phyloP scores from a whole-genome alignment of 306 rosid species.

The Quercus ilex region DNA sequence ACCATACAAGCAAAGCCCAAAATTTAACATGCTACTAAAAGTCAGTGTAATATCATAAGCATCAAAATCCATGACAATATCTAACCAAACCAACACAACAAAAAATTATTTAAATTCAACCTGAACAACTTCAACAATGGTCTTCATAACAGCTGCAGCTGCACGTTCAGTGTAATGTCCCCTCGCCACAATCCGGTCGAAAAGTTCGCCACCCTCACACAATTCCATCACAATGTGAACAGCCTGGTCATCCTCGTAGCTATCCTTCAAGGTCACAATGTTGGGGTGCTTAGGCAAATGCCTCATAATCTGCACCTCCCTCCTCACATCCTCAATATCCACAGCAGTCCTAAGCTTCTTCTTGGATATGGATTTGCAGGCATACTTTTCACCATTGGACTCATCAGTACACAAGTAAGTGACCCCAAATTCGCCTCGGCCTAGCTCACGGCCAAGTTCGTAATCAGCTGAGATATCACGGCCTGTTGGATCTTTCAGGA shows the following conservation, averaged over 20 bases:
- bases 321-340: constrained; percentile 55
- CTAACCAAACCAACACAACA: neutral
- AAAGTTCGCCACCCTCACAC: constrained; percentile 60
- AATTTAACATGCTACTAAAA: neutral
- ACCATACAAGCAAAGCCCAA: neutral
- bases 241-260: constrained; percentile 50
- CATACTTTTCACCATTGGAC: constrained; percentile 36
- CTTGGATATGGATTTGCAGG: constrained; percentile 63
- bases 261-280: constrained; percentile 44
- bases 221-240: constrained; percentile 61
- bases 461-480: constrained; percentile 35
- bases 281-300: constrained; percentile 45
- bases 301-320: constrained; percentile 59
- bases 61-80: neutral
- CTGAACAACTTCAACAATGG: constrained; percentile 60
- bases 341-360: constrained; percentile 54
- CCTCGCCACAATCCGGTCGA: constrained; percentile 60
- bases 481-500: constrained; percentile 50
- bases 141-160: constrained; percentile 51
- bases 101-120: constrained; percentile 13
- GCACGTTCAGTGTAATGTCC: constrained; percentile 67
- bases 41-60: neutral
- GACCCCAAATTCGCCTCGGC: constrained; percentile 58
- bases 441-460: constrained; percentile 57
- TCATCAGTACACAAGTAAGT: constrained; percentile 48